phyloP scores from a whole-genome alignment of 2,329 filamentous ascomycete species.

The Aspergillus nomiae region DNA sequence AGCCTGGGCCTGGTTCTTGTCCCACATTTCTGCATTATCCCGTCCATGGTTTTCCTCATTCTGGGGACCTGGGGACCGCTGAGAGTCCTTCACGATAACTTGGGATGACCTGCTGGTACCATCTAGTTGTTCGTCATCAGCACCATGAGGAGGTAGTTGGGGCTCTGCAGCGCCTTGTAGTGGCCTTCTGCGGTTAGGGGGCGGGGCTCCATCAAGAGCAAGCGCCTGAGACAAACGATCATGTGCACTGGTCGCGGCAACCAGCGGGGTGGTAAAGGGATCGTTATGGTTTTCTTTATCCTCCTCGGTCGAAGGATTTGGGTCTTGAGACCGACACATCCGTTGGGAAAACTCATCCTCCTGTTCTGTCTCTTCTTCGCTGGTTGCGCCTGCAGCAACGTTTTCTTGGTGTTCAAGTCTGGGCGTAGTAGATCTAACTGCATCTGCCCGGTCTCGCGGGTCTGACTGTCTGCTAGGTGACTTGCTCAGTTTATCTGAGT shows the following conservation, averaged over 20 bases:
- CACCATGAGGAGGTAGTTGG: constrained; percentile 4
- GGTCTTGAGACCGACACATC: constrained; percentile 31
- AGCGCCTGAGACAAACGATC: constrained; percentile 42
- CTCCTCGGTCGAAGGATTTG: constrained; percentile 40
- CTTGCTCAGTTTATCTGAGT: not conserved
- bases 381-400: constrained; percentile 26
- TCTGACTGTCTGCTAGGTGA: constrained; percentile 7
- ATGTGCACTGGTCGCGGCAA: constrained; percentile 37
- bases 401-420: constrained; percentile 24
- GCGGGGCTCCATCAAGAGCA: constrained; percentile 27
- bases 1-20: constrained; percentile 1
- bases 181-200: constrained; percentile 11
- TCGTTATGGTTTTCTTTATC: constrained; percentile 50
- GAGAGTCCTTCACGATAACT: constrained; percentile 40
- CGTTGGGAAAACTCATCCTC: constrained; percentile 41
- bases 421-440: constrained; percentile 10
- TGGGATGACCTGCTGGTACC: constrained; percentile 32
- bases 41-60: constrained; percentile 10
- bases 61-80: constrained; percentile 30
- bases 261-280: constrained; percentile 27
- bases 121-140: constrained; percentile 12
- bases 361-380: constrained; percentile 51
- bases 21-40: constrained; percentile 4
- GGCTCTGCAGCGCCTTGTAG: not conserved
- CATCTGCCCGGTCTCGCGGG: constrained; percentile 11